A percentile compares a stretch with the other conserved stretches of the same genome.
phyloP scores from a whole-genome alignment of 2,329 filamentous ascomycete genomes.

The Colletotrichum somersetense region DNA sequence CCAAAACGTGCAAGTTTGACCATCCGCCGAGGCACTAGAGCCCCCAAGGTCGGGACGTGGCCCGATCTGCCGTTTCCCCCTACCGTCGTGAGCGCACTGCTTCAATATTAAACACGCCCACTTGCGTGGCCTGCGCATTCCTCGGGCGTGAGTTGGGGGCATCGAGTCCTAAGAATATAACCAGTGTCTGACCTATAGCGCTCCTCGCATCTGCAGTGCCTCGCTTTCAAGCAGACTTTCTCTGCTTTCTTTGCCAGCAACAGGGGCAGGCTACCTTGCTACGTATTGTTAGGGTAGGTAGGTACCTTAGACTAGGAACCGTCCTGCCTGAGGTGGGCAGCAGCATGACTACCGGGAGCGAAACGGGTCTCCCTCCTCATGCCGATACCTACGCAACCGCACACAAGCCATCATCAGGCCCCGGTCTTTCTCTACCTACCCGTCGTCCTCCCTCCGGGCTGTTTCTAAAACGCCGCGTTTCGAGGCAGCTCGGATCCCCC shows the following conservation, averaged over 20 bases:
- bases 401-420: neutral
- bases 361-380: slow-evolving; percentile 29
- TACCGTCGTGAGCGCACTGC: slow-evolving; percentile 21
- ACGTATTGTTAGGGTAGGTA: too few species aligned
- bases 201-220: slow-evolving; percentile 4
- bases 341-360: slow-evolving; percentile 30
- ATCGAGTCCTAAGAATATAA: slow-evolving; percentile 31
- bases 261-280: slow-evolving; percentile 1
- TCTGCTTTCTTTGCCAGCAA: slow-evolving; percentile 10
- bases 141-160: slow-evolving; percentile 1
- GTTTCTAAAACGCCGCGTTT: slow-evolving; percentile 7
- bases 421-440: neutral
- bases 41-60: slow-evolving; percentile 22
- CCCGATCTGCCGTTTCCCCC: slow-evolving; percentile 16
- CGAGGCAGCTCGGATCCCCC: neutral
- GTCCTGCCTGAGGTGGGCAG: slow-evolving; percentile 30
- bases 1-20: slow-evolving; percentile 30
- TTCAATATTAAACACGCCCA: slow-evolving; percentile 20
- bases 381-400: slow-evolving; percentile 21
- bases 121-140: slow-evolving; percentile 23
- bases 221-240: neutral
- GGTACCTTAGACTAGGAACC: slow-evolving; percentile 8
- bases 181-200: neutral
- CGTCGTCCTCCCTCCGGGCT: neutral
- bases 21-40: slow-evolving; percentile 32